Evolutionary conservation across 192 early-diverging fungal species (phyloP).

Genomic region (Backusella westeae): DNA sequence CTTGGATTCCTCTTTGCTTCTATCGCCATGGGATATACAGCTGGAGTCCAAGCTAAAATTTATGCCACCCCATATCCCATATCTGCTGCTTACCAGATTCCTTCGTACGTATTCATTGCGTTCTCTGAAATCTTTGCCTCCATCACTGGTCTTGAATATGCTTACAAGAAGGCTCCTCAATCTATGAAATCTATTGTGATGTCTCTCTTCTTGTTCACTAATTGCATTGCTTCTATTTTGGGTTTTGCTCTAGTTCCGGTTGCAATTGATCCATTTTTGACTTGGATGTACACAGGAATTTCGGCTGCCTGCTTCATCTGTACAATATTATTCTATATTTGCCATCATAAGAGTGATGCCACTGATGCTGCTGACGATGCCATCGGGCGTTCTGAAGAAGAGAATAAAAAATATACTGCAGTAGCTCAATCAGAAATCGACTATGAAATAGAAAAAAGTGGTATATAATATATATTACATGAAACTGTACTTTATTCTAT

Average conservation of each 20-base stretch:
- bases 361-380: conserved; percentile 32
- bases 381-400: conserved; percentile 23
- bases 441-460: conserved; percentile 14
- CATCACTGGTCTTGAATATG: conserved; percentile 68
- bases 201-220: conserved; percentile 62
- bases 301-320: conserved; percentile 26
- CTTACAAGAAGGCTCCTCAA: conserved; percentile 60
- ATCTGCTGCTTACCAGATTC: conserved; percentile 53
- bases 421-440: conserved; percentile 1
- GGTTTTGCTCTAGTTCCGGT: conserved; percentile 56
- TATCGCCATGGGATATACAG: conserved; percentile 58
- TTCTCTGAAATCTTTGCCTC: conserved; percentile 70
- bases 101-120: conserved; percentile 58
- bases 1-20: conserved; percentile 62
- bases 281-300: conserved; percentile 60
- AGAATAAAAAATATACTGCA: background rate
- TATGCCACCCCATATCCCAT: conserved; percentile 59
- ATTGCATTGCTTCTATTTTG: conserved; percentile 51
- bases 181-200: conserved; percentile 68
- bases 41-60: conserved; percentile 59
- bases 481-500: background rate
- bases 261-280: conserved; percentile 46
- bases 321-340: conserved; percentile 48
- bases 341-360: conserved; percentile 54
- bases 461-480: background rate